Base-by-base conservation (phyloP, 805 yeast species). In the Spathaspora gorwiae region DNA sequence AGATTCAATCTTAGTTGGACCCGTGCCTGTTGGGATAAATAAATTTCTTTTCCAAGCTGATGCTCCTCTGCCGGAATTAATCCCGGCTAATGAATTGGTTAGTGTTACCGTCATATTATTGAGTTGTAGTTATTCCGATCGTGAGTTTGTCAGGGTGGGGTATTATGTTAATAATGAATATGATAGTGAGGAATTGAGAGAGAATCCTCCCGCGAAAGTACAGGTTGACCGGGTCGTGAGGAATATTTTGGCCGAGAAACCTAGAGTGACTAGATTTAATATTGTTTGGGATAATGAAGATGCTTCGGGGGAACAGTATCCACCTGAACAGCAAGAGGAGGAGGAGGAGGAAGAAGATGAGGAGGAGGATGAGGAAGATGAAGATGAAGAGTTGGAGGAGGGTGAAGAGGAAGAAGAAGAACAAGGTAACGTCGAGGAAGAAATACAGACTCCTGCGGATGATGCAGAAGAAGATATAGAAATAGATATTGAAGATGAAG, bases 101-200 rank as follows among this genome's bases (percentile, higher is more conserved):
- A 82, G 92, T 49, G 98, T 94, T 36, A 94, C 99, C 0, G 99
- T 94, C 29, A 90, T 94, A 46, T 70, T 94, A 46, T 73, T 94
- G 48, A 87, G 96, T 47, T 94, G 99, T 65, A 84, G 97, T 0
- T 94, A 94, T 60, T 87, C 89, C 40, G 96, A 87, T 45, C 76
- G 92, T 51, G 98, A 94, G 63, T 94, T 94, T 70, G 99, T 94
- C 1, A 75, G 98, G 48, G 99, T 94, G 5, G 99, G 99, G 0
- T 94, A 94, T 68, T 94, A 94, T 59, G 99, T 94, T 47, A 94
- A 94, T 68, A 94, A 94, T 66, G 99, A 94, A 60, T 94, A 94
- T 58, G 97, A 92, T 59, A 75, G 83, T 12, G 98, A 92, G 60
- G 98, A 94, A 56, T 68, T 94, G 56, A 77, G 97, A 46, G 96